These are phyloP conservation scores for Diplodia scrobiculata DNA, from an alignment of 2,329 filamentous ascomycete genomes.

Conservation along the genomic window DNA sequence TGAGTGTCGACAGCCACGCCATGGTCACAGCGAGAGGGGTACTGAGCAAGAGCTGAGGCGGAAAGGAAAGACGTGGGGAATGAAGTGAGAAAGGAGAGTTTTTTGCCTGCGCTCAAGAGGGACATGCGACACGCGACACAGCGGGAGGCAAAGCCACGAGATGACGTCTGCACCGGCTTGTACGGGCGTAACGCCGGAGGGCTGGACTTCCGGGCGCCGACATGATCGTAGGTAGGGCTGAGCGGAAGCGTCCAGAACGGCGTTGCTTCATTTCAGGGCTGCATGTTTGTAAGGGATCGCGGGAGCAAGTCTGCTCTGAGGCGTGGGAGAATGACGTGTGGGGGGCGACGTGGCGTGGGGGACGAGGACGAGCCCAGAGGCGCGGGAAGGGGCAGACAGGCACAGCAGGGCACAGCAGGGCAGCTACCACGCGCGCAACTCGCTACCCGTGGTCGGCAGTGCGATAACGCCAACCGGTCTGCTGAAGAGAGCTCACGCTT, in stretches of 20 bases:
- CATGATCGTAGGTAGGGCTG: not conserved
- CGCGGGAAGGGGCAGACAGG: not conserved
- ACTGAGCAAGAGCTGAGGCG: not conserved
- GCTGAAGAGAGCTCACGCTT: not conserved
- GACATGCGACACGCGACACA: constrained; percentile 19
- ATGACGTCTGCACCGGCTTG: constrained; percentile 15
- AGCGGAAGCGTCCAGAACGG: not conserved
- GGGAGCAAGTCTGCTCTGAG: not conserved
- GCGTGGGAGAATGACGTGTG: constrained; percentile 1
- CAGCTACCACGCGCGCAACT: not conserved
- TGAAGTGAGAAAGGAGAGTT: not conserved
- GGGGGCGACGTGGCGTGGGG: not conserved
- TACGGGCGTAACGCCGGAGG: constrained; percentile 17
- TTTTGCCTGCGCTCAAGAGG: constrained; percentile 3
- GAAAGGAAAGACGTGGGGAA: not conserved
- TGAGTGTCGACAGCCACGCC: constrained; percentile 54
- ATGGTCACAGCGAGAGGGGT: constrained; percentile 34
- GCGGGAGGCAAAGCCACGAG: constrained; percentile 6
- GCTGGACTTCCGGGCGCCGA: not conserved
- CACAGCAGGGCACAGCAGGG: not conserved
- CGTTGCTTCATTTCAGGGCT: not conserved
- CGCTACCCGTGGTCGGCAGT: not conserved
- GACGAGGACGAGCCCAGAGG: not conserved
- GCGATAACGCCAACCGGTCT: not conserved
- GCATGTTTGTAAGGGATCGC: not conserved